Percentiles rank a stretch among this genome's conserved stretches.
These are phyloP conservation scores for Thermoascus crustaceus DNA, from an alignment of 2,329 filamentous ascomycete species.

Conservation along the genomic window DNA sequence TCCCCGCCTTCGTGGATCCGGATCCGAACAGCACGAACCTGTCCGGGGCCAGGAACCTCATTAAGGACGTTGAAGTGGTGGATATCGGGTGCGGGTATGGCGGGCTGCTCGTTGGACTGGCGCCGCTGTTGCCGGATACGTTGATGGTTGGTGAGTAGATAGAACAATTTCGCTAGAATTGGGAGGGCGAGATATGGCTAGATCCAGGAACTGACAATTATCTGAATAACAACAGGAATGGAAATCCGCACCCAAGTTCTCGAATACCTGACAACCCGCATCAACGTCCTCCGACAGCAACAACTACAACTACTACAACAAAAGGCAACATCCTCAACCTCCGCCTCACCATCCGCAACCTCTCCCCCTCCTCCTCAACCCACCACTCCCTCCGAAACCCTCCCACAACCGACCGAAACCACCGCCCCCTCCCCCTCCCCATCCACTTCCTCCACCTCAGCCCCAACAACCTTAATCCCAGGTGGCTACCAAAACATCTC, in stretches of 20 bases:
- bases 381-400: background rate
- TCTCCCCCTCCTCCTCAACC: conserved; percentile 3
- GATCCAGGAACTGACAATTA: conserved; percentile 4
- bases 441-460: conserved; percentile 4
- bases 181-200: too few species aligned
- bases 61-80: conserved; percentile 75
- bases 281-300: conserved; percentile 62
- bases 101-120: conserved; percentile 76
- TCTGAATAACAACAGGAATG: conserved; percentile 68
- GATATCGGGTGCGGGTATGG: conserved; percentile 98
- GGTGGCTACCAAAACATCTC: conserved; percentile 73
- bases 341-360: conserved; percentile 3
- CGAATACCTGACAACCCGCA: conserved; percentile 81
- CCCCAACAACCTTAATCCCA: conserved; percentile 16
- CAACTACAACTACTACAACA: conserved; percentile 48
- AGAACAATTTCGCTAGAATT: too few species aligned
- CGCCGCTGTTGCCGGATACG: conserved; percentile 70
- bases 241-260: conserved; percentile 89
- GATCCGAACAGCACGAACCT: conserved; percentile 26
- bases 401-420: conserved; percentile 1
- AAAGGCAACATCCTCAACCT: conserved; percentile 13
- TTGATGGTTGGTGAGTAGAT: conserved; percentile 63
- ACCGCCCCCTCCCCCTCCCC: conserved; percentile 4
- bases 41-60: conserved; percentile 36
- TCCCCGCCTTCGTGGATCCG: conserved; percentile 59